Conservation (phyloP, 257 asterid species). For the Solanum verrucosum region DNA sequence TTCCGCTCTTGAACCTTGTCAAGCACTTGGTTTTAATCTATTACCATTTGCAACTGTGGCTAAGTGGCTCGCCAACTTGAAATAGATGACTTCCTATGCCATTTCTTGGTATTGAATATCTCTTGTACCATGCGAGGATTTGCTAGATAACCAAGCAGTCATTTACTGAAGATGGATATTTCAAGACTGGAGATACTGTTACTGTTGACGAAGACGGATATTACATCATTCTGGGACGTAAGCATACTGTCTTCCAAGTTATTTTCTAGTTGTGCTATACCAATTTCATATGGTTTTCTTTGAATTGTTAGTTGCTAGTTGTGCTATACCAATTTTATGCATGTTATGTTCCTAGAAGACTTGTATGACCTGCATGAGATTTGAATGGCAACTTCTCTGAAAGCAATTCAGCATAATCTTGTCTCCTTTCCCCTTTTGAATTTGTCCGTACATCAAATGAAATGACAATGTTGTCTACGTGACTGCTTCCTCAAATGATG, state of each 20-base stretch:
- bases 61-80: not conserved
- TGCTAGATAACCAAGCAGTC: conserved; percentile 82
- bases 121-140: not conserved
- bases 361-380: not conserved
- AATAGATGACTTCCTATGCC: not conserved
- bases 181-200: conserved; percentile 95
- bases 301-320: not conserved
- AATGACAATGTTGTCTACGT: not conserved
- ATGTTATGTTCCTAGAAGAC: not conserved
- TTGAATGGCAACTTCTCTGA: not conserved
- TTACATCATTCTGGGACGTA: conserved; percentile 92
- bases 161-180: conserved; percentile 74
- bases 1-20: not conserved
- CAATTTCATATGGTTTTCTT: not conserved
- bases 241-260: conserved; percentile 9
- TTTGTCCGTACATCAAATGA: not conserved
- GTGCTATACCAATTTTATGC: not conserved
- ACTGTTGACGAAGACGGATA: conserved; percentile 87
- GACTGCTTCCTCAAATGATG: not conserved
- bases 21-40: not conserved
- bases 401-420: not conserved
- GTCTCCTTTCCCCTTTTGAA: not conserved
- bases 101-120: not conserved
- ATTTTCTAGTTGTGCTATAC: not conserved
- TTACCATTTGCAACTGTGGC: not conserved